Percentiles rank a stretch among this genome's conserved stretches.
Evolutionary conservation across 1,284 basidiomycete species (phyloP).

Genomic region (Papiliotrema terrestris): DNA sequence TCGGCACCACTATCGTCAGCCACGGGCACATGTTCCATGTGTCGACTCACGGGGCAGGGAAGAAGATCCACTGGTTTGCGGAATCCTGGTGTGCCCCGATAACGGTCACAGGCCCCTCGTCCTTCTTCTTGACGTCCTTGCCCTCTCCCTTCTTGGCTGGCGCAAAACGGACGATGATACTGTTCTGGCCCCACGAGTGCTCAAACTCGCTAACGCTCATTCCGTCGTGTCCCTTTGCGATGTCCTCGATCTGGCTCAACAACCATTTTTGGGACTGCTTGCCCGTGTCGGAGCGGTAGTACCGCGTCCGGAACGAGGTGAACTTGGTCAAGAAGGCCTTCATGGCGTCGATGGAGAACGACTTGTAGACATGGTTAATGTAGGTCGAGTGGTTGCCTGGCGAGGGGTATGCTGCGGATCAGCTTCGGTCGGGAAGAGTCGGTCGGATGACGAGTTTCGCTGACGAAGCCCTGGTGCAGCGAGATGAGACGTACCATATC

Average conservation of each 20-base stretch:
- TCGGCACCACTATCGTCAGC: constrained; percentile 50
- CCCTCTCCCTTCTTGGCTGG: constrained; percentile 24
- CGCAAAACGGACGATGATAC: constrained; percentile 65
- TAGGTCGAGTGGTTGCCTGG: constrained; percentile 38
- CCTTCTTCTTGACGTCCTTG: constrained; percentile 2
- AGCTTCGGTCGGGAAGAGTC: background rate
- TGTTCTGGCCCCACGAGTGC: constrained; percentile 90
- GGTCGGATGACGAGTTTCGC: background rate
- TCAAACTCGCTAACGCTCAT: constrained; percentile 75
- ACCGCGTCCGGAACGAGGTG: constrained; percentile 52
- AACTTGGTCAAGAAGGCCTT: constrained; percentile 68
- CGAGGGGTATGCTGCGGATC: constrained; percentile 30
- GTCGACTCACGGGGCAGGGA: constrained; percentile 71
- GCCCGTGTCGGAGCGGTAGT: constrained; percentile 64
- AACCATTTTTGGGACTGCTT: constrained; percentile 74
- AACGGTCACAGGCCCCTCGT: constrained; percentile 55
- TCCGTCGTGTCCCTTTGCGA: constrained; percentile 60
- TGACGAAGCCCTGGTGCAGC: background rate
- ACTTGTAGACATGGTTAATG: constrained; percentile 39
- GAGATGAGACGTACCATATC: constrained; percentile 34
- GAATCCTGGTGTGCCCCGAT: constrained; percentile 88
- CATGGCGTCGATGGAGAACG: constrained; percentile 40
- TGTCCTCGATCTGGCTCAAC: constrained; percentile 66
- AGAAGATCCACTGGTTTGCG: constrained; percentile 82
- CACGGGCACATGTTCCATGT: background rate